Evolutionary conservation across 208 protist genomes (phyloP), one percentile per base, ranked within the genome.

Genomic region (Leishmania braziliensis): DNA sequence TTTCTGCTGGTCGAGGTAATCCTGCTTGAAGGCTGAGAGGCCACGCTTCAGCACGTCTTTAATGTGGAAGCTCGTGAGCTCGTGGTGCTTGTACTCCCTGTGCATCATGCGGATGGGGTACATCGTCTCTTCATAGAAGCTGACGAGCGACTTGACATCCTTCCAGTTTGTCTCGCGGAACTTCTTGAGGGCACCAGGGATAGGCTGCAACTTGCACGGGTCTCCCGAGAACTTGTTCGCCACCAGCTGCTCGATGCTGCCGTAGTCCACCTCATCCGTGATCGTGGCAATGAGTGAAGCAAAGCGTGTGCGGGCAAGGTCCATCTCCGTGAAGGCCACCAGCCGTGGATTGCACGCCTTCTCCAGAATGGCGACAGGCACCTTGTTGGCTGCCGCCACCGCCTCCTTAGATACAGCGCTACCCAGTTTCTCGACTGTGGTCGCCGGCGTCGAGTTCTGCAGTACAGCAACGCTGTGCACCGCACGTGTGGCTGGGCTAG

Each of bases 1-100:
- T 86, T 95, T 96, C 83, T 95, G 91, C 80, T 93, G 82, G 72
- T 96, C 94, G 18, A 98, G 88, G 79, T 90, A 90, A n/a, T 94
- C 92, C 88, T 95, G 94, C 86, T 96, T 97, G 84, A 96, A 97
- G 69, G 92, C 92, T 50, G 91, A 88, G 29, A 96, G 86, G 51
- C 94, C 94, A 36, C 92, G 94, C 86, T 97, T 97, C 76, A 97
- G 86, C 66, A 95, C 89, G 88, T 97, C 94, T 84, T 97, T 97
- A 77, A 95, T 92, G 84, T 97, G 92, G 77, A 95, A 97, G 70
- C 69, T 90, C 14, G 88, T 90, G 65, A 97, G 90, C 79, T 97
- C 88, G 70, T 89, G 66, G 43, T 84, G 14, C 71, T 91, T 89
- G 87, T 88, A 93, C 81, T 90, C 87, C 84, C 84, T 76, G 72